Evolutionary conservation across 305 asterid genomes (phyloP).

Genomic region (Fraxinus dipetala): DNA sequence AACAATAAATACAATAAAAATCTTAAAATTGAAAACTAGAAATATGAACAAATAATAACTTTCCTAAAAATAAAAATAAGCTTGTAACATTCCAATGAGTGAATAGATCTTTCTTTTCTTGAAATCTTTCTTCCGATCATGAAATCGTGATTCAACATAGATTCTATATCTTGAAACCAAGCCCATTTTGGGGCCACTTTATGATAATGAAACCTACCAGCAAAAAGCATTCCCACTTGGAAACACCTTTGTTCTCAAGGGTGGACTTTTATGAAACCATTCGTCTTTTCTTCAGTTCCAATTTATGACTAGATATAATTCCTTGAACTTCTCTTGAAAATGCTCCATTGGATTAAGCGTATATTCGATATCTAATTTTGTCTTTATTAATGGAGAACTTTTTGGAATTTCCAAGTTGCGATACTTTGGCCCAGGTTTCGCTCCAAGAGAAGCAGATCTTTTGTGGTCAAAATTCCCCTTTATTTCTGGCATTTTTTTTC

Average conservation of each 20-base stretch:
- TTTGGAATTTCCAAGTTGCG: neutral
- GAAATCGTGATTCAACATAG: neutral
- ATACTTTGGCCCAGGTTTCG: neutral
- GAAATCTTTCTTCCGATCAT: neutral
- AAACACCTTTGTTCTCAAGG: neutral
- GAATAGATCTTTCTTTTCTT: neutral
- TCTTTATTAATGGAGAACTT: neutral
- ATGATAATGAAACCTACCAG: neutral
- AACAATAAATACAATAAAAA: too few relatives aligned
- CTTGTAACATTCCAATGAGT: neutral
- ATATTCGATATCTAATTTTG: neutral
- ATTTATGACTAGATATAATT: neutral
- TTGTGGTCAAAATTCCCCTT: neutral
- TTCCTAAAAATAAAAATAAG: neutral
- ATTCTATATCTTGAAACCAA: neutral
- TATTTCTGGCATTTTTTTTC: neutral
- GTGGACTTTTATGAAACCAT: neutral
- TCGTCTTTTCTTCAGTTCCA: neutral
- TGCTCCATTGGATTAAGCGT: neutral
- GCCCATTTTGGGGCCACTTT: neutral
- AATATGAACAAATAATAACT: neutral
- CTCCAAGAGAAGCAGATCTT: neutral
- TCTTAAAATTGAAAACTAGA: neutral
- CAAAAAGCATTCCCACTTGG: neutral
- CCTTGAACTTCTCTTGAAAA: neutral